These are phyloP conservation scores for Globisporangium nodosum DNA, from an alignment of 352 stramenopile species.

Conservation along the genomic window DNA sequence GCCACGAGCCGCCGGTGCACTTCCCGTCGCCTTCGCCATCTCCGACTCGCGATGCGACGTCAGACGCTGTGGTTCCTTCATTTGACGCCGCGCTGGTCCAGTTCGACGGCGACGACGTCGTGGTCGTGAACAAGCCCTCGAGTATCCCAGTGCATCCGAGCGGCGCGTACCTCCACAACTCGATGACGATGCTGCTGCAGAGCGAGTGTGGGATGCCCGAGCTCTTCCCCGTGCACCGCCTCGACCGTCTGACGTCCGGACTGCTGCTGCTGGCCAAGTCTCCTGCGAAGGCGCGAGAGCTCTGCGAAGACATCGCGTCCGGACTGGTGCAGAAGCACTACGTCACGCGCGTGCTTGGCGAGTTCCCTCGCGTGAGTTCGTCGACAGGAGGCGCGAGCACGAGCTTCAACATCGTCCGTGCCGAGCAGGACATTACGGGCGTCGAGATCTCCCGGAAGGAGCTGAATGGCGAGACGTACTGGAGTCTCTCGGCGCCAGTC, in stretches of 20 bases:
- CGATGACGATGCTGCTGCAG: conserved; percentile 58
- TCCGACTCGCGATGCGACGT: neutral
- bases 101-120: conserved; percentile 37
- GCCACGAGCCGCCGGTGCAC: conserved; percentile 90
- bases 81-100: conserved; percentile 23
- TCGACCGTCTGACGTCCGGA: conserved; percentile 92
- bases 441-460: conserved; percentile 2
- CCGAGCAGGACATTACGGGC: neutral
- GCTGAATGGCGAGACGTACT: conserved; percentile 18
- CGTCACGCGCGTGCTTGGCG: conserved; percentile 37
- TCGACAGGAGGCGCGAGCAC: neutral
- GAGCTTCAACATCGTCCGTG: neutral
- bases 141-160: conserved; percentile 90
- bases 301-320: conserved; percentile 33
- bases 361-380: conserved; percentile 21
- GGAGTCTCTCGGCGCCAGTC: conserved; percentile 36
- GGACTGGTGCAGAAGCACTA: conserved; percentile 48
- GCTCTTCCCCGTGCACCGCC: conserved; percentile 85
- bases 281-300: conserved; percentile 25
- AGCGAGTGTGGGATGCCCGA: conserved; percentile 21
- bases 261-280: conserved; percentile 55
- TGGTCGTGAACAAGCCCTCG: conserved; percentile 80
- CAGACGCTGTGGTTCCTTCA: neutral
- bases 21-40: conserved; percentile 9
- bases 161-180: conserved; percentile 89